A percentile compares a stretch with the other conserved stretches of the same genome.
phyloP scores from a whole-genome alignment of 1,139 yeast species.

The Ogataea hybrid region DNA sequence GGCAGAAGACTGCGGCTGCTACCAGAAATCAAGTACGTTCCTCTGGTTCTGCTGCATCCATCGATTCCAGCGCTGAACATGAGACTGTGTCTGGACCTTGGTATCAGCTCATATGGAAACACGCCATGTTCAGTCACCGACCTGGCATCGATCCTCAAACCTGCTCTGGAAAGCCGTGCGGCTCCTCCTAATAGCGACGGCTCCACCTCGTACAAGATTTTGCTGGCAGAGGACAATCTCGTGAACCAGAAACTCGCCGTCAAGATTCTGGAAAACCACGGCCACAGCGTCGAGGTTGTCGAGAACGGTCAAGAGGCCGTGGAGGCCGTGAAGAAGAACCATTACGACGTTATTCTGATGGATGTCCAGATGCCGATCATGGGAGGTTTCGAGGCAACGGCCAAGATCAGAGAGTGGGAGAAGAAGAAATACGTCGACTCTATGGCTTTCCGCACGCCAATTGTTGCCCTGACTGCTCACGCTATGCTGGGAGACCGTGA shows the following conservation, averaged over 20 bases:
- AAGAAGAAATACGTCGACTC: constrained; percentile 75
- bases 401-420: constrained; percentile 84
- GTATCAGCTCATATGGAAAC: constrained; percentile 84
- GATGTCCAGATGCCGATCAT: constrained; percentile 95
- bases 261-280: constrained; percentile 76
- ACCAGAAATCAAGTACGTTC: constrained; percentile 78
- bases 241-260: constrained; percentile 88
- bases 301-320: constrained; percentile 84
- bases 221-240: constrained; percentile 83
- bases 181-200: constrained; percentile 81
- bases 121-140: constrained; percentile 83
- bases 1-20: constrained; percentile 67
- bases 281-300: constrained; percentile 78
- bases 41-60: constrained; percentile 73
- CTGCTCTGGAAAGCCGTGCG: constrained; percentile 80
- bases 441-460: constrained; percentile 67
- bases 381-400: constrained; percentile 94
- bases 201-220: constrained; percentile 67
- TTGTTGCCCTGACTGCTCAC: constrained; percentile 87
- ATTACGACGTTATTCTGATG: constrained; percentile 82
- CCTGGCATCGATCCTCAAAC: constrained; percentile 76
- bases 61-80: constrained; percentile 77
- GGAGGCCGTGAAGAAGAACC: constrained; percentile 65
- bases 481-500: constrained; percentile 92
- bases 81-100: constrained; percentile 79